Evolutionary conservation across 2,329 filamentous ascomycete genomes (phyloP).

Genomic region (Bretziella fagacearum): DNA sequence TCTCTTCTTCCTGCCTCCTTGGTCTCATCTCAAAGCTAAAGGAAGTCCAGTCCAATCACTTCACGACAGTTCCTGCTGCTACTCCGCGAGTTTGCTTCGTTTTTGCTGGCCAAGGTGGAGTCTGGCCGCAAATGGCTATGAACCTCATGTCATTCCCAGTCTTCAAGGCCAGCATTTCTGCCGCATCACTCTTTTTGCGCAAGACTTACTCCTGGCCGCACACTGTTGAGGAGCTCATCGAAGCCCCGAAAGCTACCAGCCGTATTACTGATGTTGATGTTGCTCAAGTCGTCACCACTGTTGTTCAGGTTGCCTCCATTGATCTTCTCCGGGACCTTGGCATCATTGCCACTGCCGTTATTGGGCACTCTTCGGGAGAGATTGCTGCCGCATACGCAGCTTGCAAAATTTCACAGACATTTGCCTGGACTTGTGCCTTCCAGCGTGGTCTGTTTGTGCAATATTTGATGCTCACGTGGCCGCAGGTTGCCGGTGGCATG

Average conservation of each 20-base stretch:
- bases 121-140: constrained; percentile 28
- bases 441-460: constrained; percentile 24
- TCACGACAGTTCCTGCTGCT: background rate
- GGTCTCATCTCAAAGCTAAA: background rate
- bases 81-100: constrained; percentile 25
- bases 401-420: constrained; percentile 22
- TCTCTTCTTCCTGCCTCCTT: constrained; percentile 21
- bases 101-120: constrained; percentile 29
- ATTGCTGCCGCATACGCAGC: constrained; percentile 29
- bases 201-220: background rate
- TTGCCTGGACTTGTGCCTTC: constrained; percentile 28
- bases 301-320: constrained; percentile 27
- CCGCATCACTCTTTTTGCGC: constrained; percentile 21
- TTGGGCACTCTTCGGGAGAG: constrained; percentile 32
- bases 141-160: constrained; percentile 26
- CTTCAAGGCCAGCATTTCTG: constrained; percentile 26
- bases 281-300: constrained; percentile 27
- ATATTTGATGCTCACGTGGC: constrained; percentile 18
- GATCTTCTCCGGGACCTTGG: constrained; percentile 24
- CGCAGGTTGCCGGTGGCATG: constrained; percentile 25
- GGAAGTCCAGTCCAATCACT: constrained; percentile 21
- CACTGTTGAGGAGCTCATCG: constrained; percentile 3
- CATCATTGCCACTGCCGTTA: constrained; percentile 22
- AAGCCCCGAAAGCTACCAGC: background rate
- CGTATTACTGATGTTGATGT: constrained; percentile 19